Evolutionary conservation across 805 yeast species (phyloP).

Genomic region (Candida piceae): DNA sequence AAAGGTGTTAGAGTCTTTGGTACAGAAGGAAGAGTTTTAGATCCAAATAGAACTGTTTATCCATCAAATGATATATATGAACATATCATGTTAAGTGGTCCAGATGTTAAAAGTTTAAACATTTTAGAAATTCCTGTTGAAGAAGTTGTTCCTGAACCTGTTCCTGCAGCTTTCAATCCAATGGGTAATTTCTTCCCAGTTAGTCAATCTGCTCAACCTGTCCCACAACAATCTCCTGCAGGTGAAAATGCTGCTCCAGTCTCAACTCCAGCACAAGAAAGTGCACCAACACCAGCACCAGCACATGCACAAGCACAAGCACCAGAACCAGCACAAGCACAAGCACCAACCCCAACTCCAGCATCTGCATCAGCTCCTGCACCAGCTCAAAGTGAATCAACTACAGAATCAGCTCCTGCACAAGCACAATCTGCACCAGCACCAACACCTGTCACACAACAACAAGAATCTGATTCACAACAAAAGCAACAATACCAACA

Average conservation of each 20-base stretch:
- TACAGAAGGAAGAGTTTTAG: constrained; percentile 81
- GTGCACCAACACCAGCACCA: not conserved
- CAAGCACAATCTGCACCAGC: not conserved
- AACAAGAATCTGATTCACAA: constrained; percentile 1
- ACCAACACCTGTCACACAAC: no score
- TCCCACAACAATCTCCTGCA: constrained; percentile 13
- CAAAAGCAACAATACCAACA: constrained; percentile 1
- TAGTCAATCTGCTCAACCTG: constrained; percentile 18
- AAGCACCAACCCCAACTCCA: constrained; percentile 10
- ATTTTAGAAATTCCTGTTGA: constrained; percentile 72
- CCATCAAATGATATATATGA: constrained; percentile 64
- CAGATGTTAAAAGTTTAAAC: constrained; percentile 84
- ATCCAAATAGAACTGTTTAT: constrained; percentile 68
- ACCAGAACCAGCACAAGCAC: constrained; percentile 6
- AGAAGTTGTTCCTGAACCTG: constrained; percentile 52
- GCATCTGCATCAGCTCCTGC: constrained; percentile 1
- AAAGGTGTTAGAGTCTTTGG: constrained; percentile 79
- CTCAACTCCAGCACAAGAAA: constrained; percentile 9
- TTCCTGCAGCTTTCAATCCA: constrained; percentile 28
- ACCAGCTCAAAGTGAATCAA: not conserved
- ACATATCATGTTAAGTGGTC: constrained; percentile 80
- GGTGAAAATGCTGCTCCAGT: constrained; percentile 16
- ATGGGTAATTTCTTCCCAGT: constrained; percentile 15
- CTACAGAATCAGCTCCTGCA: not conserved
- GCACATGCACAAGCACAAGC: constrained; percentile 5